Percentiles rank a stretch among this genome's conserved stretches.
Conservation (phyloP, 805 yeast genomes). For the Pichia insulana region DNA sequence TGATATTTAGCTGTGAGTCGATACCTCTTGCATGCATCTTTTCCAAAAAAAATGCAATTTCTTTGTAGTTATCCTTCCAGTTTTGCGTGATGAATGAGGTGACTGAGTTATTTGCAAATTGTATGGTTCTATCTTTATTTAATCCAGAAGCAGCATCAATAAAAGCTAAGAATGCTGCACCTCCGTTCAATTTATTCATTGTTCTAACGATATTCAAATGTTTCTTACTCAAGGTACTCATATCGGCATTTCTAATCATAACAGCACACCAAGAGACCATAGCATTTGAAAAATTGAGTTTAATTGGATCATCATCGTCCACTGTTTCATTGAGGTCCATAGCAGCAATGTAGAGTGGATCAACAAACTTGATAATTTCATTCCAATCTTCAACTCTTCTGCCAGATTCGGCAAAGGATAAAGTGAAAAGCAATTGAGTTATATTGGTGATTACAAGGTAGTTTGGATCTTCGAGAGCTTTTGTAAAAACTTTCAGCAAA, state of each 20-base stretch:
- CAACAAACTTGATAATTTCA: constrained; percentile 13
- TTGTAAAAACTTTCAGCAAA: constrained; percentile 18
- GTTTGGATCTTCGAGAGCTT: constrained; percentile 2
- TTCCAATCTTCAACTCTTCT: constrained; percentile 50
- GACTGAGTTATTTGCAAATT: constrained; percentile 37
- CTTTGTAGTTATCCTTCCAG: constrained; percentile 31
- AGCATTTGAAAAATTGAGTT: constrained; percentile 18
- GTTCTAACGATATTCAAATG: constrained; percentile 37
- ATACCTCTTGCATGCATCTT: constrained; percentile 26
- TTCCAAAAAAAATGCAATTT: constrained; percentile 35
- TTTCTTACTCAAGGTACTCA: constrained; percentile 34
- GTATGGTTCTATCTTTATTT: constrained; percentile 36
- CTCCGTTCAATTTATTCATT: constrained; percentile 28
- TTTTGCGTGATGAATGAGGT: constrained; percentile 39
- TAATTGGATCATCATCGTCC: constrained; percentile 9
- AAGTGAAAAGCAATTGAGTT: constrained; percentile 35
- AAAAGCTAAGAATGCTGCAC: constrained; percentile 36
- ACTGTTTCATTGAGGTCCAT: constrained; percentile 1
- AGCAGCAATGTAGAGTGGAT: constrained; percentile 9
- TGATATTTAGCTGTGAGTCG: constrained; percentile 14
- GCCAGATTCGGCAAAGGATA: constrained; percentile 66
- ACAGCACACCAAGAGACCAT: constrained; percentile 40
- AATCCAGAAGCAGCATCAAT: constrained; percentile 37
- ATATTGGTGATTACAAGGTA: constrained; percentile 23
- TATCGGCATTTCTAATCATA: constrained; percentile 44